Conservation (phyloP, 345 rosid genomes). For the Leavenworthia alabamica region DNA sequence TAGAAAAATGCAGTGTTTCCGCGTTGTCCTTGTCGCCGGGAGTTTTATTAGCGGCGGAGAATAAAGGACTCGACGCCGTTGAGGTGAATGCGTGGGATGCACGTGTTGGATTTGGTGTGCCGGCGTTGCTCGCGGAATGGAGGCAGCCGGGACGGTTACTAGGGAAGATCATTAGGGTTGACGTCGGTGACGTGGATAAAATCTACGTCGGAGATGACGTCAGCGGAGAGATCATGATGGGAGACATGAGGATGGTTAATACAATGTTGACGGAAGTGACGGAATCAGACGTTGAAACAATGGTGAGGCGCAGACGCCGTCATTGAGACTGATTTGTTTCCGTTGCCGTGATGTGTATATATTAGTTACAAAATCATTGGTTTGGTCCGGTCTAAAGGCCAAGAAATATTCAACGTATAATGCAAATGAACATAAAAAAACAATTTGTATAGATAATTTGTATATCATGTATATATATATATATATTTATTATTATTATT, state of each 20-base stretch:
- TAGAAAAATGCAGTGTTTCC: constrained; percentile 17
- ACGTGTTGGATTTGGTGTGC: constrained; percentile 37
- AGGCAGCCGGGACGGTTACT: constrained; percentile 24
- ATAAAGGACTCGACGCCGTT: constrained; percentile 21
- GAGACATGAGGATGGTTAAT: constrained; percentile 50
- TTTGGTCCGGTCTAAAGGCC: not conserved
- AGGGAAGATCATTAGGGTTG: constrained; percentile 33
- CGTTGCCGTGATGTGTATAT: not conserved
- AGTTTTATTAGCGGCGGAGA: constrained; percentile 37
- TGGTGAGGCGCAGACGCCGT: constrained; percentile 59
- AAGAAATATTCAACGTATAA: not conserved
- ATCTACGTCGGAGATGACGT: constrained; percentile 45
- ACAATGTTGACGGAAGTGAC: constrained; percentile 28
- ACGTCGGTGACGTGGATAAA: constrained; percentile 33
- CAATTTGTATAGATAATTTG: not conserved
- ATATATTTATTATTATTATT: too few relatives aligned
- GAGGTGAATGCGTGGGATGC: constrained; percentile 54
- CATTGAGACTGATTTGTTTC: not conserved
- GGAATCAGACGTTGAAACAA: constrained; percentile 34
- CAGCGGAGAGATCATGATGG: constrained; percentile 36
- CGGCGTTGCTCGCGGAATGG: constrained; percentile 63
- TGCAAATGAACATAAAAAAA: constrained; percentile 4
- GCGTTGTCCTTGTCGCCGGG: constrained; percentile 37
- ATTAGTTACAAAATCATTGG: not conserved
- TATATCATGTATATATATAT: not conserved